Base-by-base conservation (phyloP, 768 basidiomycete genomes). In the Termitomyces sp. region DNA sequence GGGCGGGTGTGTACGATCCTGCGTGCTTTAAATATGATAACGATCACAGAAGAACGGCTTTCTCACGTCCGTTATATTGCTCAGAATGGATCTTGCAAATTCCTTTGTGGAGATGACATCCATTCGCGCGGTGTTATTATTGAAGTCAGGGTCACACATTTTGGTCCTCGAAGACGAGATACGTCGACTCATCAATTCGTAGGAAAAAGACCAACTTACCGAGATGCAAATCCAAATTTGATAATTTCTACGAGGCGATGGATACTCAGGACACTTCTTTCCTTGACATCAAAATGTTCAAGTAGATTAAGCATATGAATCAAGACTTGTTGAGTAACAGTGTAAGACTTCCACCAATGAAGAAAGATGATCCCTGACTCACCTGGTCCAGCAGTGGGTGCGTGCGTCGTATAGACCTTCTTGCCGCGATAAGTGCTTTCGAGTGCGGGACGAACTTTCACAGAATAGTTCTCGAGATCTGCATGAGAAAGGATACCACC, bases 291-390 rank as follows among this genome's bases (percentile, higher is more conserved):
- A 66, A 82, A 98, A n/a, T 81, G 78, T 67, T 97, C 95, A 46
- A 96, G 74, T 20, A 95, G 69, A 68, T 98, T 97, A n/a, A 98
- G 75, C 81, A 98, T 89, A 68, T 93, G 89, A 40, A 97, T 74
- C 42, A 98, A 74, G n/a, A 91, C 91, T 79, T 48, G 45, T 42
- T 24, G 37, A 54, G 44, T 53, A 44, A 58, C 10, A n/a, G 22
- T 33, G 37, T 33, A 24, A 55, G 44, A 32, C 33, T 40, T 48
- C 12, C 12, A 14, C 26, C 9, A 10, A 49, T 9, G 2, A 45
- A 16, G 30, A 18, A 33, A 7, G 22, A 18, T 12, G 44, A 40
- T 12, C 10, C 5, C 22, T 5, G 24, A 68, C 74, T 56, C 62
- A 82, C 81, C 79, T 49, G 91, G 88, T 5, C 96, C 95, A 12